phyloP scores from a whole-genome alignment of 2,329 filamentous ascomycete genomes.

The Alternaria ethzedia region DNA sequence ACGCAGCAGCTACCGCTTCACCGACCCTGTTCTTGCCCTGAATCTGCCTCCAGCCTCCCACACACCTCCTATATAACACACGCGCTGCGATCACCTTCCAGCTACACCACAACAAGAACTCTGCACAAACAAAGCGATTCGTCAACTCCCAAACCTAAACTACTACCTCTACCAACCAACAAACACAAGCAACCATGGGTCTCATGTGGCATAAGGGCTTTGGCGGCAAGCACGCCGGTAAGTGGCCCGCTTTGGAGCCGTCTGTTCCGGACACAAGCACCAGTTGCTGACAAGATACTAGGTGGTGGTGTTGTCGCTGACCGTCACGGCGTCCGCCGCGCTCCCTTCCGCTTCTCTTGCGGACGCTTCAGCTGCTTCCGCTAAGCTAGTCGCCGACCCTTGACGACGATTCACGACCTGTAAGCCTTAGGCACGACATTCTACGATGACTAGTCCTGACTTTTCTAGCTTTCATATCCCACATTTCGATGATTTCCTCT shows the following conservation, averaged over 20 bases:
- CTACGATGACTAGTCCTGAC: neutral
- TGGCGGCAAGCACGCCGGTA: conserved; percentile 53
- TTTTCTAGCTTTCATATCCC: neutral
- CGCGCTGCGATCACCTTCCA: neutral
- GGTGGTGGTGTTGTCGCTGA: conserved; percentile 60
- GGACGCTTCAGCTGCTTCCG: conserved; percentile 62
- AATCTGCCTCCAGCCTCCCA: conserved; percentile 18
- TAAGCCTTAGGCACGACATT: conserved; percentile 4
- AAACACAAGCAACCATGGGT: conserved; percentile 46
- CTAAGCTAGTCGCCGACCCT: conserved; percentile 39
- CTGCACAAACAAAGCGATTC: neutral
- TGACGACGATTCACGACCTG: conserved; percentile 37
- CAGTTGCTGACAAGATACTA: conserved; percentile 31
- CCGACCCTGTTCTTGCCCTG: conserved; percentile 9
- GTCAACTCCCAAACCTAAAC: neutral
- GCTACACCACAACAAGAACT: conserved; percentile 4
- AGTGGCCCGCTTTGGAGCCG: conserved; percentile 13
- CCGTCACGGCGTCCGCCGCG: conserved; percentile 58
- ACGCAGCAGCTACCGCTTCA: conserved; percentile 5
- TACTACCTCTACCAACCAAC: conserved; percentile 7
- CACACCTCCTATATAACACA: conserved; percentile 20
- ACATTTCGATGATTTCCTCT: neutral
- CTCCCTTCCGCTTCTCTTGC: conserved; percentile 58
- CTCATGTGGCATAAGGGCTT: conserved; percentile 57
- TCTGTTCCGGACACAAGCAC: conserved; percentile 8